Base-by-base conservation (phyloP, 1,284 basidiomycete species). In the Naganishia sp. region DNA sequence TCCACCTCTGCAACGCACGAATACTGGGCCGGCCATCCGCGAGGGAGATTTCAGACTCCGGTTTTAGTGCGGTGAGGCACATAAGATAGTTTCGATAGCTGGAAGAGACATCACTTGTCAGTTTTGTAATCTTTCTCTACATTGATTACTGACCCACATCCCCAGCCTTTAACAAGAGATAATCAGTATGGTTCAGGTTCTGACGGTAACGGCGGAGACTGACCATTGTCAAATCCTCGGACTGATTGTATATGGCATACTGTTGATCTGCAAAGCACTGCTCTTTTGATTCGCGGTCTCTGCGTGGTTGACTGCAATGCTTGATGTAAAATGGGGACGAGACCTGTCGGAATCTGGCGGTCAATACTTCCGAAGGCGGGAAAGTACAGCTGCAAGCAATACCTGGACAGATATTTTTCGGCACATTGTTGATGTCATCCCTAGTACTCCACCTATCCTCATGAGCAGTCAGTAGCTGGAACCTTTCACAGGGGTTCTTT, bases 61-160 rank as follows among this genome's bases (percentile, higher is more conserved):
- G 13, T 13, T 39, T 13, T 18, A 94, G 82, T 6, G 86, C 83
- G 0, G 88, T 82, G 69, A 91, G 90, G 4, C 84, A 82, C 88
- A 94, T 94, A 65, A 90, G 72, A 72, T 88, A 92, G 74, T 93
- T 94, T 39, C 91, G 87, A 75, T 94, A 93, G n/a, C 89, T 90
- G 68, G 13, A 65, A 21, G 9, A 10, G 11, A 6, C 17, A 11
- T 6, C 35, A 41, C 32, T 35, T 18, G 41, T 32, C 49, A 47
- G 35, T 53, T 45, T 23, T 18, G 28, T 9, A 1, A 10, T 18
- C 11, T 35, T 10, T 15, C 43, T 45, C 66, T 32, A 28, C 41
- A 45, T 32, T 63, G 25, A n/a, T 21, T 51, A 62, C 49, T 43
- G 41, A 63, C 18, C 79, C 78, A 66, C 79, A 81, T 15, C 79